Evolutionary conservation across 2,329 filamentous ascomycete genomes (phyloP), one percentile per base, ranked within the genome.

Genomic region (Claviceps monticola): DNA sequence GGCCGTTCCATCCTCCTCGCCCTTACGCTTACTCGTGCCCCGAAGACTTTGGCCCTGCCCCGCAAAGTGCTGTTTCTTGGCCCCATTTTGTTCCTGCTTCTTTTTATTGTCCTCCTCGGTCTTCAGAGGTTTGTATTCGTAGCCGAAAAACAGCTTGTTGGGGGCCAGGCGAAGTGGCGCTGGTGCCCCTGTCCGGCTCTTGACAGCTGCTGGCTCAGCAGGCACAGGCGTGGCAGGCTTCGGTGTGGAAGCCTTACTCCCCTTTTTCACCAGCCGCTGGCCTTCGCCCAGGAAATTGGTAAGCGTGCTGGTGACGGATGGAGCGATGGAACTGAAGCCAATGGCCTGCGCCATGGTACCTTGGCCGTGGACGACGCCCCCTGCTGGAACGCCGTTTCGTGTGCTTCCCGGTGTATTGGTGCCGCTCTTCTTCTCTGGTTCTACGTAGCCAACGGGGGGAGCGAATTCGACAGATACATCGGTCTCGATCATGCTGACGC

Each of bases 331-430:
- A 50, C 82, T 79, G 68, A 97, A 98, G 73, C 96, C 96, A 73
- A 98, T 97, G n/a, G 88, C 81, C 61, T 95, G 88, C 0, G 93
- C 90, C 93, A 98, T 98, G 55, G 84, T 90, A 11, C 93, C 93
- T 60, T 95, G 87, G 55, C 75, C 81, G 66, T 94, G 89, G 23
- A 96, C 68, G 16, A 85, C 70, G 4, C 90, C 88, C 29, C 88
- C 86, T 1, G 79, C 72, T 7, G 84, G 83, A 54, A 86, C 66
- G 13, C 80, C 80, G 51, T 79, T 78, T 1, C 75, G 72, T 4
- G 69, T 73, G 61, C 85, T 93, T 49, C 83, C 74, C 1, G 90
- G 89, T 16, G 90, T 95, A 68, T 83, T 91, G 17, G 88, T 90
- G n/a, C 90, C 90, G 58, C 86, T 93, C 57, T 67, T 62, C 54